Base-by-base conservation (phyloP, 164 flowering plant species). In the Vitis riparia region DNA sequence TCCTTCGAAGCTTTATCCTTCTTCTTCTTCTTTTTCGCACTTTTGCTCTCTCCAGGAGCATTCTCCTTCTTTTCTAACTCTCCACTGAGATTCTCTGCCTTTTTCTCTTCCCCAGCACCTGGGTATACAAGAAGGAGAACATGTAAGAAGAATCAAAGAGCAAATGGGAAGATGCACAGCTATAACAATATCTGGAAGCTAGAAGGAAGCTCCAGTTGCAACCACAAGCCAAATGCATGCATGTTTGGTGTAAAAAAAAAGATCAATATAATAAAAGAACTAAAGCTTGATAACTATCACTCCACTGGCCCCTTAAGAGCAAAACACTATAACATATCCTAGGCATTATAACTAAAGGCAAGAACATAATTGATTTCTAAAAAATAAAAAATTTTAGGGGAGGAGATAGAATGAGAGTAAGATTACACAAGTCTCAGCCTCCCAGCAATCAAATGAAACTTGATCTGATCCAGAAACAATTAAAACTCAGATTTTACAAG, bases 21-120 rank as follows among this genome's bases (percentile, higher is more conserved):
- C 91, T 91, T 94, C 53, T 92, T 94, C 89, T 94, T 94, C 88
- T 94, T 94, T 65, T 87, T 94, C 0, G 90, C 78, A 72, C 57
- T 86, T 80, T 88, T 94, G 75, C 88, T 79, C 78, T 91, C 97
- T 13, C 68, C 84, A 59, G 89, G 69, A 14, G 75, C 81, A 74
- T 68, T 79, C 61, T 82, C 89, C 77, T 84, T 82, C 83, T 89
- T 89, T 55, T 86, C 88, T 17, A 8, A 63, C 58, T 80, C 89
- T 51, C 78, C 91, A 70, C 81, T 82, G 29, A 47, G 61, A 50
- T 74, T 76, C 68, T 79, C 94, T 15, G 57, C 71, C 55, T 86
- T 82, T 68, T 85, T 83, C 62, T 87, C 91, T 71, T 77, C 77
- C 15, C 64, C 73, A 69, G 19, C 75, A 67, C 67, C 93, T 85